Base-by-base conservation (phyloP, 805 yeast species). In the Candida endomychidarum region DNA sequence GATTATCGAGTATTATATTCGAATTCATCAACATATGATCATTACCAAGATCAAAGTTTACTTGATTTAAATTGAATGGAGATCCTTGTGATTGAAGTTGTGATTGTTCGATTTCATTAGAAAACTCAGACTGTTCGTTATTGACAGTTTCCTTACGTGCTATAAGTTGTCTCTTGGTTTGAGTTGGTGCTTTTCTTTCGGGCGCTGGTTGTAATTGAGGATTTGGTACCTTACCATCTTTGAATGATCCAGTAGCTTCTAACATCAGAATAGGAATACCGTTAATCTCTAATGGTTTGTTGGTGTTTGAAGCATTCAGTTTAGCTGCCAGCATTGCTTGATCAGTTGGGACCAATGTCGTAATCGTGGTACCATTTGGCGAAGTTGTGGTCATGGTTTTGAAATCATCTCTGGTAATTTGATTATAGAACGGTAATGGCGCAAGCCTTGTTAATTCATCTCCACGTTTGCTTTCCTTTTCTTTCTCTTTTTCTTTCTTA, bases 311-410 rank as follows among this genome's bases (percentile, higher is more conserved):
- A 16, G 81, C 83, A 41, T 70, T 68, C 30, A 75, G 76, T 16
- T 77, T 71, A 0, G 86, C 86, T 41, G 75, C 77, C 21, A 64
- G 64, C 65, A 86, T 71, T 0, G 95, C 93, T 45, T 77, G 78
- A 54, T 83, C 84, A 0, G 96, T 87, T 2, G 96, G 96, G 1
- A 87, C 90, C 48, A 89, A 72, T 0, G 90, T 88, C 0, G 96
- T 89, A 16, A 88, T 75, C 0, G 96, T 86, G 0, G 96, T 89
- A 40, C 97, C 97, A 50, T 86, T 86, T 1, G 96, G 96, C 0
- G 96, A 84, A 0, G 95, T 89, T 2, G 87, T 80, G 1, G 89
- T 83, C 21, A 85, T 79, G 0, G 96, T 83, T 37, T 83, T 83
- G 65, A 87, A 89, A 58, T 87, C 91, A 58, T 89, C 96, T 51